phyloP scores from a whole-genome alignment of 2,329 filamentous ascomycete species.

The Pyrenophora tritici-repentis region DNA sequence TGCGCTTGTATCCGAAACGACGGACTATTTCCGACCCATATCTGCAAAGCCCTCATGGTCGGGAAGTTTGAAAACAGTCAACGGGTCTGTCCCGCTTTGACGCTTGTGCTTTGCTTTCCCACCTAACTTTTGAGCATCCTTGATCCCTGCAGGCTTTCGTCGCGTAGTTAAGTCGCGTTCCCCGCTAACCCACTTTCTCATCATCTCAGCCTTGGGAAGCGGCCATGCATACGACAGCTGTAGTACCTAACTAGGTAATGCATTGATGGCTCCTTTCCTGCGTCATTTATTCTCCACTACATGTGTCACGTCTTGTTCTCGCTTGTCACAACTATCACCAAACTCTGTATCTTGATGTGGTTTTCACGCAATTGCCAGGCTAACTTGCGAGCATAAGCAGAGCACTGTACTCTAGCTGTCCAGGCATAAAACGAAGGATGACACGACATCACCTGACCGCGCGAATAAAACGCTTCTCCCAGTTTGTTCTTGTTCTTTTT shows the following conservation, averaged over 20 bases:
- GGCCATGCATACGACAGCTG: too few species aligned
- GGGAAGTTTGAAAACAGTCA: background rate
- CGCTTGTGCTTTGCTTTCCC: slow-evolving; percentile 1
- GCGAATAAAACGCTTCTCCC: background rate
- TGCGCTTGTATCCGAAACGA: slow-evolving; percentile 13
- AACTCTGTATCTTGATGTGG: too few species aligned
- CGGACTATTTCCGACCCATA: slow-evolving; percentile 23
- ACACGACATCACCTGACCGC: slow-evolving; percentile 21
- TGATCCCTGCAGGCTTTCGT: slow-evolving; percentile 13
- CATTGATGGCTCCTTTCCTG: too few species aligned
- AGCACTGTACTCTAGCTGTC: background rate
- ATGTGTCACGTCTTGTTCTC: too few species aligned
- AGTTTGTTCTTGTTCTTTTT: too few species aligned
- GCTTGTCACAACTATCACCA: too few species aligned
- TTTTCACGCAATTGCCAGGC: too few species aligned
- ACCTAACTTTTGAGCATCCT: slow-evolving; percentile 17
- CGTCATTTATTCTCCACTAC: too few species aligned
- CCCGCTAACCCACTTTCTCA: background rate
- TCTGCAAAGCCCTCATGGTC: slow-evolving; percentile 17
- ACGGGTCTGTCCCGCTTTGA: slow-evolving; percentile 3
- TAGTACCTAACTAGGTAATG: too few species aligned
- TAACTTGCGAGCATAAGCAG: background rate
- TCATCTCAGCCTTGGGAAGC: background rate
- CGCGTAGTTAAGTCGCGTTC: slow-evolving; percentile 8
- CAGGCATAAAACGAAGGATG: background rate